Evolutionary conservation across 768 basidiomycete species (phyloP).

Genomic region (Lactarius indigo): DNA sequence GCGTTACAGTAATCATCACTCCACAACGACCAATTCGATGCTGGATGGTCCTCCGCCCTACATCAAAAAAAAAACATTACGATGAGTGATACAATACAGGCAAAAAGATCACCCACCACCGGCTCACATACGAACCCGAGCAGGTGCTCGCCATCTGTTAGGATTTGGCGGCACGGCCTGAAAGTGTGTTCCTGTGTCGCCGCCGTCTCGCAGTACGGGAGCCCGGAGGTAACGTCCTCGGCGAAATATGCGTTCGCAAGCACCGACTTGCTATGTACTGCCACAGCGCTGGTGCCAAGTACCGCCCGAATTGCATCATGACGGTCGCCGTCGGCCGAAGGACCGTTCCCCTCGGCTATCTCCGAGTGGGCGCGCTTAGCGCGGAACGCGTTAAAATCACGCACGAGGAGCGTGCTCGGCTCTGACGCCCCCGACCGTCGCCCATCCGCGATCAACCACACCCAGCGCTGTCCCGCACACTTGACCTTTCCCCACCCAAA

Average conservation of each 20-base stretch:
- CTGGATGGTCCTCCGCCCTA: not conserved
- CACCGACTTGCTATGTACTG: not conserved
- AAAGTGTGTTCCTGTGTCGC: not conserved
- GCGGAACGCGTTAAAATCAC: not conserved
- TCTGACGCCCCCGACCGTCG: no score
- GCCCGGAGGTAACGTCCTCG: not conserved
- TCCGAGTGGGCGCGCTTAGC: not conserved
- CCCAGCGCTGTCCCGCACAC: constrained; percentile 1
- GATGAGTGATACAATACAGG: not conserved
- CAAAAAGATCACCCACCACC: not conserved
- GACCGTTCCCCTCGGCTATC: not conserved
- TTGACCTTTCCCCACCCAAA: not conserved
- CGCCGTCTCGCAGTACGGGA: not conserved
- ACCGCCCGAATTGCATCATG: not conserved
- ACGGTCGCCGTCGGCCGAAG: not conserved
- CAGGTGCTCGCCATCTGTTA: not conserved
- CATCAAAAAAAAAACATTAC: not conserved
- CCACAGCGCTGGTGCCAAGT: not conserved
- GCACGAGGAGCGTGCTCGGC: not conserved
- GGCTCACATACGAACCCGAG: not conserved
- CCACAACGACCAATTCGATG: not conserved
- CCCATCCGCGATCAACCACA: not conserved
- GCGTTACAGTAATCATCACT: not conserved
- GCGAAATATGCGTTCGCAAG: not conserved
- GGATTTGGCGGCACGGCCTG: not conserved